Base-by-base conservation (phyloP, 306 rosid species). In the Cotoneaster glaucophyllus region DNA sequence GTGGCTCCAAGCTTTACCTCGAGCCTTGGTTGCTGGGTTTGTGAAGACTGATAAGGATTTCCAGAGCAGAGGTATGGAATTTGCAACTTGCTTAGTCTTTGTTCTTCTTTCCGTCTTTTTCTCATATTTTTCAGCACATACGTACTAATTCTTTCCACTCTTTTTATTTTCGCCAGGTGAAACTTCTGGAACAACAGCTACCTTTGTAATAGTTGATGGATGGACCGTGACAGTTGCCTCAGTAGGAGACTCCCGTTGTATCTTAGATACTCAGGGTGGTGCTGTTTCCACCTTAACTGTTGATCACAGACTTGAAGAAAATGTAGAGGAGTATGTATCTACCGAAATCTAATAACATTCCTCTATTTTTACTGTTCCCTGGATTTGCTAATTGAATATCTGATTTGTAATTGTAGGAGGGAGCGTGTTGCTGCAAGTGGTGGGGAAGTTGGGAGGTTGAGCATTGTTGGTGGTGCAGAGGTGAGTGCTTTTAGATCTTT, bases 171-270 rank as follows among this genome's bases (percentile, higher is more conserved):
- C 68, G 85, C 4, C 80, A 95, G 98, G 98, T 32, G 98, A 95
- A 85, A 95, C 97, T 54, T 95, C 98, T 62, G 98, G 98, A 81
- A 95, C 98, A 50, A 92, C 98, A 43, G 97, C 93, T 48, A 95
- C 98, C 11, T 89, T 92, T 84, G 97, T 95, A 57, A 89, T 95
- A 77, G 89, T 95, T 52, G 98, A 95, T 86, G 88, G 96, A 71
- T 95, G 98, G 98, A 95, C 98, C 11, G 96, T 95, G 79, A 95
- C 98, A 4, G 98, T 95, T 56, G 98, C 98, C 44, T 95, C 97
- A 2, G 98, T 95, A 73, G 98, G 98, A 74, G 98, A 95, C 71
- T 92, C 98, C 31, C 97, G 98, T 48, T 95, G 98, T 74, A 86
- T 95, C 83, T 82, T 95, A 48, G 98, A 95, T 85, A 84, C 96